Base-by-base conservation (phyloP, 306 rosid species). In the Alnus glutinosa region DNA sequence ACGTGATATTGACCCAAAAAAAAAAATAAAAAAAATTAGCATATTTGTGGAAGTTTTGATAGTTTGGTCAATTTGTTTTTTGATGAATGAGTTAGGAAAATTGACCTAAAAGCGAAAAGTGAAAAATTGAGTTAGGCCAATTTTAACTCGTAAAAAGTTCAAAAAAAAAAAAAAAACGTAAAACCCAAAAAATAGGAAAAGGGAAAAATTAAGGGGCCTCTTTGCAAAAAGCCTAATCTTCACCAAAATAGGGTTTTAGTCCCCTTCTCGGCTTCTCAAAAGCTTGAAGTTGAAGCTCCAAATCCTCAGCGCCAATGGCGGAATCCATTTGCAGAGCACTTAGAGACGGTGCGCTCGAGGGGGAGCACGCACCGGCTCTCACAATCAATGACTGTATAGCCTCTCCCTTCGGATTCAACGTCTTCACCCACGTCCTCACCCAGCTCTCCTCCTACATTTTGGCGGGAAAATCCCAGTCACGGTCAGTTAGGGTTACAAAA, bases 331-430 rank as follows among this genome's bases (percentile, higher is more conserved):
- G 88, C 75, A 86, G 95, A 83, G 79, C 88, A 23, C 87, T 94
- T 34, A 82, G 97, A 23, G 98, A 91, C 64, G 97, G 98, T 16
- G 91, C 85, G 1, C 84, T 89, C 50, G 92, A 91, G 85, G 98
- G 97, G 67, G 98, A 94, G 82, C 97, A 86, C 42, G 93, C 98
- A 1, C 90, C 95, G 0, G 83, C 94, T 81, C 92, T 95, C 80
- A 86, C 95, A 12, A 87, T 95, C 59, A 92, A 86, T 82, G 98
- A 92, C 86, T 79, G 88, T 48, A 76, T 85, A 16, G 70, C 88
- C 77, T 88, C 97, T 5, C 95, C 97, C 51, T 89, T 92, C 16
- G 90, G 85, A n/a, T 81, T 72, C 69, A 42, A 90, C 70, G 86
- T 91, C 9, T 91, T 92, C 82, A 70, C 91, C 28, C 84, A 92